Conservation (phyloP, 2,329 filamentous ascomycete genomes). For the Blumeria hordei region DNA sequence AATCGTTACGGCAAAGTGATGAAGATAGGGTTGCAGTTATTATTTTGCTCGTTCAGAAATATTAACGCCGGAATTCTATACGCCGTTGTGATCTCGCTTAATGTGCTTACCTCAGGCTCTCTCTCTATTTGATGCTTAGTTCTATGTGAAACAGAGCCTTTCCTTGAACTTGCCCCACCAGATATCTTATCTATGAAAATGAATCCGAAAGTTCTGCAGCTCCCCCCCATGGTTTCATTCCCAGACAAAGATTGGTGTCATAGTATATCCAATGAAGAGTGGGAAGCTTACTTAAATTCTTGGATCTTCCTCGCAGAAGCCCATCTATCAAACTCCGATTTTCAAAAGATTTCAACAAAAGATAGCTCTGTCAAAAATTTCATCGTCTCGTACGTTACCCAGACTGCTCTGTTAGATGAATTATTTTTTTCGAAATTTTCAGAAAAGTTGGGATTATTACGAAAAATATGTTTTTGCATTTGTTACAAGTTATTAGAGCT, state of each 20-base stretch:
- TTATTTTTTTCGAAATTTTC: background rate
- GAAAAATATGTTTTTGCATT: constrained; percentile 41
- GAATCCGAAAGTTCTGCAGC: constrained; percentile 9
- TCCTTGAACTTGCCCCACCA: no score
- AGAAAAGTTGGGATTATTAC: constrained; percentile 23
- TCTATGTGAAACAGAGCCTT: no score
- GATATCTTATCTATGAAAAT: no score
- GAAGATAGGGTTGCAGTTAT: constrained; percentile 4
- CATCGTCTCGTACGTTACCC: constrained; percentile 38
- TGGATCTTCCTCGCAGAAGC: constrained; percentile 47
- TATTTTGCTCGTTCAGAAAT: background rate
- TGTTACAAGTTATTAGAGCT: constrained; percentile 28
- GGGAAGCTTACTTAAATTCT: constrained; percentile 51
- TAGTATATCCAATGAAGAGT: constrained; percentile 43
- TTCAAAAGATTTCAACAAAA: constrained; percentile 24
- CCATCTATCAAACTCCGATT: constrained; percentile 32
- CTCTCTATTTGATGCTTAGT: no score
- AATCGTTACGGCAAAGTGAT: constrained; percentile 59
- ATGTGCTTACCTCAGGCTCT: no score
- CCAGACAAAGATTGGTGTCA: constrained; percentile 41
- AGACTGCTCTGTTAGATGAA: constrained; percentile 19
- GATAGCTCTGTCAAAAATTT: constrained; percentile 38
- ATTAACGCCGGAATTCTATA: background rate
- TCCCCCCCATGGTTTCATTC: constrained; percentile 57
- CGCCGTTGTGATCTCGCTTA: constrained; percentile 13